These are phyloP conservation scores for Lophium mytilinum DNA, from an alignment of 495 filamentous ascomycete genomes.

Conservation along the genomic window DNA sequence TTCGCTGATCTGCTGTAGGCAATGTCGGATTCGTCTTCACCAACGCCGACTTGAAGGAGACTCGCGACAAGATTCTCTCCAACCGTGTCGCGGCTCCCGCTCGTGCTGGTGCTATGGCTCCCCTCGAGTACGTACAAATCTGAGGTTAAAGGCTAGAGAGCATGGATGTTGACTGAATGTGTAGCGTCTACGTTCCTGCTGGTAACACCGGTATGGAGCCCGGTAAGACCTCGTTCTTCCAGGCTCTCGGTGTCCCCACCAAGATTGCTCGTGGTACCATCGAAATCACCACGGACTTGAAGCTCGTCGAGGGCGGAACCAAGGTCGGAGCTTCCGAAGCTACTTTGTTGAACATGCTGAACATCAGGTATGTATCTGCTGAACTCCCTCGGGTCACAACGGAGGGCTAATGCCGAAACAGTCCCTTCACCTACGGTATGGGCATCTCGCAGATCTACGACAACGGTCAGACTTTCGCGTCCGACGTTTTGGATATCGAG, in stretches of 20 bases:
- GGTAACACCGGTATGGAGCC: constrained; percentile 99
- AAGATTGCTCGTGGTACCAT: constrained; percentile 99
- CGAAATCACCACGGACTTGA: constrained; percentile 97
- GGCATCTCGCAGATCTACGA: constrained; percentile 92
- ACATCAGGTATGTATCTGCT: constrained; percentile 60
- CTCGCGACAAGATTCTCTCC: constrained; percentile 85
- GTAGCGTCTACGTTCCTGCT: constrained; percentile 69
- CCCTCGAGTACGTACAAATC: constrained; percentile 45
- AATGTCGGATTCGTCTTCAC: constrained; percentile 99
- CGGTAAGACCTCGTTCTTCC: constrained; percentile 99
- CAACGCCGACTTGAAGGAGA: constrained; percentile 84
- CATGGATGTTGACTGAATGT: no score
- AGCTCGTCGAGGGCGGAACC: constrained; percentile 84
- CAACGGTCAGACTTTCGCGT: constrained; percentile 80
- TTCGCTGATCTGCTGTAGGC: constrained; percentile 32
- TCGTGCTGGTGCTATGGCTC: constrained; percentile 91
- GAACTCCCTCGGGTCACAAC: neutral
- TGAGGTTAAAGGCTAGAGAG: no score
- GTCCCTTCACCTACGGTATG: constrained; percentile 99
- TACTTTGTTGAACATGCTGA: constrained; percentile 97
- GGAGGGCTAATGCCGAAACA: neutral
- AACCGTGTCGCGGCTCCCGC: constrained; percentile 97
- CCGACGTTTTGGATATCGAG: constrained; percentile 81
- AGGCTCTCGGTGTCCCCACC: constrained; percentile 99
- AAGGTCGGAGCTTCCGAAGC: constrained; percentile 99